Conservation (phyloP, 2,329 filamentous ascomycete species). For the Daldinia sp. region DNA sequence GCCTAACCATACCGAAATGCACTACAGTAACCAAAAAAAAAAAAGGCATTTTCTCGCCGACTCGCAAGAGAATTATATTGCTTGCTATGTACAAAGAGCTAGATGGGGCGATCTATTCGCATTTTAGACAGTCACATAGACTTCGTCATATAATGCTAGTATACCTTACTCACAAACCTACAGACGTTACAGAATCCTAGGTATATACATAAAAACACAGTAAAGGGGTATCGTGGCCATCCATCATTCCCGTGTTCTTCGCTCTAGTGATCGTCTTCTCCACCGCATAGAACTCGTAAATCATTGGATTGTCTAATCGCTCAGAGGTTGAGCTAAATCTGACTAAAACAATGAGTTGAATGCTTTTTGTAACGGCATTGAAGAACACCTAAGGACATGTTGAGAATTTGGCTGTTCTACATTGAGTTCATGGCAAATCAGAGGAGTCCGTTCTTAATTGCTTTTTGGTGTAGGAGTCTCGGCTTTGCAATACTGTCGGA, state of each 20-base stretch:
- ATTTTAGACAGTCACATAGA: background rate
- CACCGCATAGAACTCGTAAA: background rate
- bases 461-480: background rate
- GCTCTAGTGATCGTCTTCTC: background rate
- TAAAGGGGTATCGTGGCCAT: constrained; percentile 7
- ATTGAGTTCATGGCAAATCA: background rate
- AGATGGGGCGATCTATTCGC: background rate
- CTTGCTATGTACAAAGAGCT: background rate
- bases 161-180: background rate
- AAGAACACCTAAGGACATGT: background rate
- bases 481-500: background rate
- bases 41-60: background rate
- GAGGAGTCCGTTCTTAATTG: background rate
- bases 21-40: background rate
- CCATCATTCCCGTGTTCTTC: background rate
- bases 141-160: background rate
- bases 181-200: background rate
- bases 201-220: constrained; percentile 5
- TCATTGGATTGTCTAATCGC: background rate
- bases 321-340: background rate
- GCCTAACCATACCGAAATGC: background rate
- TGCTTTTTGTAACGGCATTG: background rate
- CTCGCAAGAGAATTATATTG: background rate
- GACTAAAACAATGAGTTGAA: background rate
- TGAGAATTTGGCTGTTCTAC: background rate